Base-by-base conservation (phyloP, 176 grass and related monocot species). In the Rhynchospora tenuis region DNA sequence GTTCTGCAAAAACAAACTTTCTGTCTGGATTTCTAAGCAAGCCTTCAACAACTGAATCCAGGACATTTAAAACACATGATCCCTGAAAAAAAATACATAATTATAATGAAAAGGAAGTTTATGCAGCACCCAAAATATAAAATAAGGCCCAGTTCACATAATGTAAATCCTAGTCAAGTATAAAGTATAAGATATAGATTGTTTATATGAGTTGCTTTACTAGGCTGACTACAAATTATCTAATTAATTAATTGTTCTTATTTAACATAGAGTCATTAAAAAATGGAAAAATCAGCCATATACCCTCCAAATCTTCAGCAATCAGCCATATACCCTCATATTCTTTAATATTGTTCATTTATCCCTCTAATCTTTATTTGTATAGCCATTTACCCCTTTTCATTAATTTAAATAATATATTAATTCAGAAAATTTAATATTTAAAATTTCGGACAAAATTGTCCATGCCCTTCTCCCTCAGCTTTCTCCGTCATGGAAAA, bases 41-140 rank as follows among this genome's bases (percentile, higher is more conserved):
- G 47, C 90, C 88, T 75, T 87, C 88, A 29, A 97, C 88, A 76
- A 94, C 90, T 55, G 94, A 97, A 83, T 97, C 94, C 29, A 97
- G 92, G 31, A 91, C 90, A 81, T 89, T 94, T 85, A 91, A 83
- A 42, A 97, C 80, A 81, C 92, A 87, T 57, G 87, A 85, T 69
- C 88, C 94, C 94, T 97, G 47, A 23, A 78, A 63, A 65, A 54
- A 81, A 51, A 51, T 22, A 55, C 19, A 20, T 0, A 72, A 51
- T 44, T 29, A 29, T 2, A 64, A 42, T 28, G 12, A 78, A 81
- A 79, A 63, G 19, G 45, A 8, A 17, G 24, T 17, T 61, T 6
- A 66, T 51, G 50, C 48, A 20, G 15, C 2, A 14, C 4, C 31
- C 43, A 80, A 47, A 60, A 27, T 2, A 6, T 5, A 58, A 23